Percentiles rank a stretch among this genome's conserved stretches.
Conservation (phyloP, 1,139 yeast genomes). For the Meyerozyma guilliermondii region DNA sequence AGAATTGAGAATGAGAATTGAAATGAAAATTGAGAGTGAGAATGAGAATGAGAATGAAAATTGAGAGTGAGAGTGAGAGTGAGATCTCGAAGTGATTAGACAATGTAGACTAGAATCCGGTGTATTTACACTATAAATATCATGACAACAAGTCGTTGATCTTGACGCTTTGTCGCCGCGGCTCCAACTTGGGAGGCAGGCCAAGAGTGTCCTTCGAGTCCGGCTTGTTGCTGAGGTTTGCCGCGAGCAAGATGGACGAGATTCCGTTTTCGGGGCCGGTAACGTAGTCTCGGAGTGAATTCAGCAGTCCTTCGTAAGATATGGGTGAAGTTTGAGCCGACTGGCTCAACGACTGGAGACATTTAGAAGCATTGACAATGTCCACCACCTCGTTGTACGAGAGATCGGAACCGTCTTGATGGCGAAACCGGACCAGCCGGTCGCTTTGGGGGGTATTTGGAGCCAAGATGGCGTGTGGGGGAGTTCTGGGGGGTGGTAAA, state of each 20-base stretch:
- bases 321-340: slow-evolving; percentile 3
- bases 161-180: slow-evolving; percentile 19
- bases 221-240: slow-evolving; percentile 15
- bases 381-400: slow-evolving; percentile 23
- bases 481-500: slow-evolving; percentile 4
- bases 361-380: slow-evolving; percentile 36
- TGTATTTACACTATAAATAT: neutral
- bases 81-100: too few species aligned
- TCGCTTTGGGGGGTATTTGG: neutral
- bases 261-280: slow-evolving; percentile 14
- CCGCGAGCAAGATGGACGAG: slow-evolving; percentile 24
- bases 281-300: neutral
- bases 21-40: neutral
- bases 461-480: neutral
- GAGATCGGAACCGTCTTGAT: neutral
- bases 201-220: neutral
- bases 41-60: neutral
- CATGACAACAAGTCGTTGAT: slow-evolving; percentile 23
- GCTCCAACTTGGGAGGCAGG: neutral
- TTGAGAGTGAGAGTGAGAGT: neutral
- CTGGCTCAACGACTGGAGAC: slow-evolving; percentile 30
- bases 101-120: too few species aligned
- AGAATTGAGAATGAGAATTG: neutral
- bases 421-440: neutral
- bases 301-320: neutral